Conservation (phyloP, 345 rosid genomes). For the Murraya koenigii region DNA sequence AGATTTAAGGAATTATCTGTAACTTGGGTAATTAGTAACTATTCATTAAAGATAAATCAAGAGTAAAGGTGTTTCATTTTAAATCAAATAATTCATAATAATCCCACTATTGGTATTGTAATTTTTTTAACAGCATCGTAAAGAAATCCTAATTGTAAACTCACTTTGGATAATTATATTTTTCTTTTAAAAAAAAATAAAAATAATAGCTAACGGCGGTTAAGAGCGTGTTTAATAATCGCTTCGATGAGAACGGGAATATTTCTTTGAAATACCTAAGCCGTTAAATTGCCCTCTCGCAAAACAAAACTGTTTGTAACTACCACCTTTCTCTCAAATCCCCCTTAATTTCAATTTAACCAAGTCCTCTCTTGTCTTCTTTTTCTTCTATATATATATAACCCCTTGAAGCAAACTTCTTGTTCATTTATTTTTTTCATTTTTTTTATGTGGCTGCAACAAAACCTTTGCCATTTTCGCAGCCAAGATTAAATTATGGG, state of each 20-base stretch:
- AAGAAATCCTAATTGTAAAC: too few species aligned
- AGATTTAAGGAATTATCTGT: too few species aligned
- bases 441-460: background rate
- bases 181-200: too few species aligned
- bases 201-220: background rate
- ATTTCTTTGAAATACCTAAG: background rate
- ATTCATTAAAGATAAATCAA: too few species aligned
- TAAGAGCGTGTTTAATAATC: background rate
- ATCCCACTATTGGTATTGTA: too few species aligned
- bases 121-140: too few species aligned
- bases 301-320: constrained; percentile 1
- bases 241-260: background rate
- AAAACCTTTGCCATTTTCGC: background rate
- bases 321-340: background rate
- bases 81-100: too few species aligned
- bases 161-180: too few species aligned
- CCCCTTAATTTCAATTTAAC: background rate
- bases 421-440: too few species aligned
- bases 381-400: background rate
- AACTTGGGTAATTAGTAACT: too few species aligned
- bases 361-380: too few species aligned
- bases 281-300: background rate
- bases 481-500: background rate
- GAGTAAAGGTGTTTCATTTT: too few species aligned
- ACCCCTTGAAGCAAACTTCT: background rate